Conservation (phyloP, 192 early-diverging fungal genomes). For the Physocladia obscura region DNA sequence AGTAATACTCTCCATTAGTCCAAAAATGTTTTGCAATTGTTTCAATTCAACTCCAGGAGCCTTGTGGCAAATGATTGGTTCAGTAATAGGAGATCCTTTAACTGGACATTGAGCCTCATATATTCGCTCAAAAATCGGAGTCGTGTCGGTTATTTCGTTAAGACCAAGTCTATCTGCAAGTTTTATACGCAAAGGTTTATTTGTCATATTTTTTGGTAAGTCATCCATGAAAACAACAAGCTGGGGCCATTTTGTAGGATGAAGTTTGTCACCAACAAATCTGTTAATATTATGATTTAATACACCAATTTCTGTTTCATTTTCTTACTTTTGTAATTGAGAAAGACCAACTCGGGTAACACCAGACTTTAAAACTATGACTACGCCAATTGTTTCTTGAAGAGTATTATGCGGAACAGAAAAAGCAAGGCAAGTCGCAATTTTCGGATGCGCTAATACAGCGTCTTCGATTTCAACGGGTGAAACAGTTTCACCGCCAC, state of each 20-base stretch:
- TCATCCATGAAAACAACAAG: constrained; percentile 46
- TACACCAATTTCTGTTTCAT: not conserved
- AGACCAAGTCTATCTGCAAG: constrained; percentile 39
- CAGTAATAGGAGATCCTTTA: constrained; percentile 27
- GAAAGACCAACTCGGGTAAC: constrained; percentile 16
- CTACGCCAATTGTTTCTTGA: constrained; percentile 49
- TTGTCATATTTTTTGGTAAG: constrained; percentile 43
- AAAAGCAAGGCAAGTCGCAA: constrained; percentile 41
- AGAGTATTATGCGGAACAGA: constrained; percentile 42
- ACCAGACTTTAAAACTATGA: constrained; percentile 25
- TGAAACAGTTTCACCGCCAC: constrained; percentile 87
- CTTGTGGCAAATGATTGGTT: too few species aligned
- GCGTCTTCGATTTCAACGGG: constrained; percentile 78
- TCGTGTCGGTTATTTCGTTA: constrained; percentile 34
- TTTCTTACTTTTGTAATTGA: constrained; percentile 13
- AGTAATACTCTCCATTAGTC: too few species aligned
- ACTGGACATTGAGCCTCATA: constrained; percentile 39
- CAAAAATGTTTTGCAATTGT: too few species aligned
- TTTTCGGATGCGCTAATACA: constrained; percentile 41
- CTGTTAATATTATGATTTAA: not conserved
- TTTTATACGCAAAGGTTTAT: constrained; percentile 45
- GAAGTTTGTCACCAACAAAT: constrained; percentile 37
- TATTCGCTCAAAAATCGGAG: constrained; percentile 17
- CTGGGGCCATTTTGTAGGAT: constrained; percentile 44
- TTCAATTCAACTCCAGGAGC: too few species aligned